Evolutionary conservation across 2,329 filamentous ascomycete genomes (phyloP).

Genomic region (Cadophora gregata): DNA sequence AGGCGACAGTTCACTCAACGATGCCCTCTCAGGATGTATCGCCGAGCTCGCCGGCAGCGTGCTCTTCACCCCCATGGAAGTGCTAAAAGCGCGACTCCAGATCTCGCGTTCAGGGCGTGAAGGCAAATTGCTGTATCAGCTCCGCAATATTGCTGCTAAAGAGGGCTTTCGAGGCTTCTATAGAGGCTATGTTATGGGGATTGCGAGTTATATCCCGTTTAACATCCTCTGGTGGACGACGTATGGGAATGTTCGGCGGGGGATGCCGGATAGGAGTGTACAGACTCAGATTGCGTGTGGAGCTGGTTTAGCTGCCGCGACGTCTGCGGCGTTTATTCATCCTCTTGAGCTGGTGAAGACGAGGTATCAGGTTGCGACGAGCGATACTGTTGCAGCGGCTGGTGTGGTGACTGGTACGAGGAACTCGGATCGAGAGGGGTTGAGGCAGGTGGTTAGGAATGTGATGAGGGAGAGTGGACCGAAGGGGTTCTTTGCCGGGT

Average conservation of each 20-base stretch:
- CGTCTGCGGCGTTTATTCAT: conserved; percentile 32
- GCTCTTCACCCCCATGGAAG: conserved; percentile 36
- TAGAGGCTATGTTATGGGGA: conserved; percentile 31
- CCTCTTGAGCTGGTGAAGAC: conserved; percentile 36
- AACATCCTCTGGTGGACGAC: conserved; percentile 36
- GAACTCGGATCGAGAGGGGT: conserved; percentile 28
- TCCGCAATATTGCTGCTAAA: conserved; percentile 30
- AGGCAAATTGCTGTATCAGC: conserved; percentile 31
- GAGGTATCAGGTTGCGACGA: conserved; percentile 36
- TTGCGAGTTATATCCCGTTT: conserved; percentile 33
- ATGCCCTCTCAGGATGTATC: conserved; percentile 27
- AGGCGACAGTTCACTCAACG: conserved; percentile 31
- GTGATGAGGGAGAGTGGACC: conserved; percentile 32
- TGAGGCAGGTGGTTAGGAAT: conserved; percentile 33
- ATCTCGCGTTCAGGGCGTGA: conserved; percentile 29
- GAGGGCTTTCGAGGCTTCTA: conserved; percentile 35
- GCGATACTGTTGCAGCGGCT: conserved; percentile 30
- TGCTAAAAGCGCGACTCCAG: conserved; percentile 34
- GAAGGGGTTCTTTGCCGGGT: conserved; percentile 34
- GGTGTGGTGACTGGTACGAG: conserved; percentile 21
- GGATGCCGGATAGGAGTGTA: conserved; percentile 25
- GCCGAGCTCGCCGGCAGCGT: conserved; percentile 33
- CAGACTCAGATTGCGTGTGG: conserved; percentile 23
- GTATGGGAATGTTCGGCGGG: conserved; percentile 33
- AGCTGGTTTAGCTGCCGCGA: conserved; percentile 25